Conservation (phyloP, 495 filamentous ascomycete genomes). For the Xylaria cubensis region DNA sequence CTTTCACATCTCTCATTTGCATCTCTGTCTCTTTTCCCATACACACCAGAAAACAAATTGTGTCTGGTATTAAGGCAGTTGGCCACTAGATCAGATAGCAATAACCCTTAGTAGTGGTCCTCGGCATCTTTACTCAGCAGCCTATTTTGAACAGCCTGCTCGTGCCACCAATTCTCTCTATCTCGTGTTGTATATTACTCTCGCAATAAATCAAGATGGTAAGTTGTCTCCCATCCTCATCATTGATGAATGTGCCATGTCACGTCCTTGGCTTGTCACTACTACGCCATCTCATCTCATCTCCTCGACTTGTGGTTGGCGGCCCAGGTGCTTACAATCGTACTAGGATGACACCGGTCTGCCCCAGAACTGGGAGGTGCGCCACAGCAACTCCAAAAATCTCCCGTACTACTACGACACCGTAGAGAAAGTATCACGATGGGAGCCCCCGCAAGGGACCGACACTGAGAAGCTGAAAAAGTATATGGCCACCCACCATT, state of each 20-base stretch:
- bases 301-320: background rate
- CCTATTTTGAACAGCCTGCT: background rate
- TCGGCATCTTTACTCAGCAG: background rate
- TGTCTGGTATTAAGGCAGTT: background rate
- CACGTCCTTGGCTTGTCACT: background rate
- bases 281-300: background rate
- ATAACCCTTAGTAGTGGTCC: background rate
- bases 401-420: slow-evolving; percentile 98
- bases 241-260: background rate
- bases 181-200: background rate
- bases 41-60: background rate
- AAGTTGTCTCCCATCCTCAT: background rate
- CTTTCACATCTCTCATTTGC: background rate
- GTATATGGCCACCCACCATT: slow-evolving; percentile 89
- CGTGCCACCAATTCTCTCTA: background rate
- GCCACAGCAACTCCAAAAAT: slow-evolving; percentile 95
- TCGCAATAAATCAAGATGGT: slow-evolving; percentile 20
- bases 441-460: slow-evolving; percentile 88
- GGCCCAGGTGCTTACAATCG: slow-evolving; percentile 7
- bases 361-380: slow-evolving; percentile 88
- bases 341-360: slow-evolving; percentile 76
- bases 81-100: background rate
- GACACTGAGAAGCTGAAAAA: slow-evolving; percentile 88
- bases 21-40: background rate
- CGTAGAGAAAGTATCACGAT: slow-evolving; percentile 79